These are phyloP conservation scores for Termitomyces sp. DNA, from an alignment of 768 basidiomycete species.

Conservation along the genomic window DNA sequence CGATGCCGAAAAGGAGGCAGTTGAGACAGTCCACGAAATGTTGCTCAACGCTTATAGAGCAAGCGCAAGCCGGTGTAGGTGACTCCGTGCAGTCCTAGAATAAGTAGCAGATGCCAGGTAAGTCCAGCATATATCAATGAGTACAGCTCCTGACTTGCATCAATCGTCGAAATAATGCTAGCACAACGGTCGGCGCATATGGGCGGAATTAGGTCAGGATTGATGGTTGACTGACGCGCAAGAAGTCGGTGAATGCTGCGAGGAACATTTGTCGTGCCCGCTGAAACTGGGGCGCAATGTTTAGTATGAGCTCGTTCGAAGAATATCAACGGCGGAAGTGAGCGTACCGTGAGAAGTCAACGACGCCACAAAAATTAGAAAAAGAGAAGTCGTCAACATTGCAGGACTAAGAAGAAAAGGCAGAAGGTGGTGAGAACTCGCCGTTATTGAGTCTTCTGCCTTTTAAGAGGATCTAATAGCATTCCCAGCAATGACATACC, in stretches of 20 bases:
- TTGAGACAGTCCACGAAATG: conserved; percentile 10
- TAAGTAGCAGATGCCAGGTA: too few species aligned
- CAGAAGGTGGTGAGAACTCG: neutral
- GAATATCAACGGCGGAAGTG: neutral
- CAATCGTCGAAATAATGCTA: neutral
- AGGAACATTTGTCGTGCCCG: neutral
- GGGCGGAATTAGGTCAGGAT: conserved; percentile 11
- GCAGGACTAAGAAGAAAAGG: neutral
- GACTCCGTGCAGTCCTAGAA: neutral
- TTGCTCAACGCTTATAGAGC: conserved; percentile 3
- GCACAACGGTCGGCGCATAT: conserved; percentile 3
- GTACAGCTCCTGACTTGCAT: neutral
- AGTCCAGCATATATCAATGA: too few species aligned
- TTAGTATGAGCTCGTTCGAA: neutral
- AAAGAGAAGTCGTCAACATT: neutral
- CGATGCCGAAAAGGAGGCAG: conserved; percentile 7
- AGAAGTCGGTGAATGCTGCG: conserved; percentile 10
- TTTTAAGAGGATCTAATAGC: neutral
- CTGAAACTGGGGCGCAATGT: neutral
- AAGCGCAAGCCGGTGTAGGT: neutral
- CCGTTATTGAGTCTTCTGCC: neutral
- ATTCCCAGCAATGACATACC: neutral
- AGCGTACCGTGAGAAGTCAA: neutral
- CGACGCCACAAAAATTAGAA: neutral
- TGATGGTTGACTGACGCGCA: conserved; percentile 3